Conservation (phyloP, 805 yeast genomes). For the Candida palmyrensis region DNA sequence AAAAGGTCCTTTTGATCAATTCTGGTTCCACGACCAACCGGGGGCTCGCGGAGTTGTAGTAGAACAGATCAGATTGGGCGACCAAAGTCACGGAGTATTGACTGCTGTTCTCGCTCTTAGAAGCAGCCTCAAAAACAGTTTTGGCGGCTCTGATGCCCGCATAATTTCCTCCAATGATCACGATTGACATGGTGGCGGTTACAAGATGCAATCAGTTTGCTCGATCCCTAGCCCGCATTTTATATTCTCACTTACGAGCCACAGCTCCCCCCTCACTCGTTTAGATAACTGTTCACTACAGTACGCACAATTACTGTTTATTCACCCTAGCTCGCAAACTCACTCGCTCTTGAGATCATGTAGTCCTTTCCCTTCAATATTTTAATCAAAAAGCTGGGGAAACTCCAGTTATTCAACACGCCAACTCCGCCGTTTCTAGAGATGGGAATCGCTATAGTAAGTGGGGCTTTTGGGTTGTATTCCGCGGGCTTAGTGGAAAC, state of each 20-base stretch:
- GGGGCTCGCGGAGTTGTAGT: conserved; percentile 24
- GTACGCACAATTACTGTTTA: no score
- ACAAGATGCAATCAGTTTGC: no score
- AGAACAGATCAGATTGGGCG: conserved; percentile 20
- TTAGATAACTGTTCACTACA: no score
- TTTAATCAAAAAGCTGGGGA: conserved; percentile 30
- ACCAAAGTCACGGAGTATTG: conserved; percentile 18
- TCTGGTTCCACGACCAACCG: conserved; percentile 26
- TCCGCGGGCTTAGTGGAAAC: no score
- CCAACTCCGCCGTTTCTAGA: conserved; percentile 33
- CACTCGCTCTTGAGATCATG: no score
- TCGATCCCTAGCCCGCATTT: no score
- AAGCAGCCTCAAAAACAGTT: conserved; percentile 8
- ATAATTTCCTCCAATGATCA: conserved; percentile 34
- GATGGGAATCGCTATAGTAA: conserved; percentile 23
- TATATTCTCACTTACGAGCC: no score
- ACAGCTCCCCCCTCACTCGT: no score
- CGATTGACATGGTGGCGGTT: conserved; percentile 12
- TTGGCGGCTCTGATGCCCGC: conserved; percentile 27
- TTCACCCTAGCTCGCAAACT: no score
- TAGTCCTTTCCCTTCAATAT: no score
- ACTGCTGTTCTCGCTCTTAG: conserved; percentile 4
- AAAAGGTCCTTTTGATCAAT: conserved; percentile 10
- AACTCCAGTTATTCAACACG: conserved; percentile 18
- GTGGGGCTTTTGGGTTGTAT: neutral